Percentiles rank a stretch among this genome's conserved stretches.
Conservation (phyloP, 805 yeast species). For the Monosporozyma aerobia region DNA sequence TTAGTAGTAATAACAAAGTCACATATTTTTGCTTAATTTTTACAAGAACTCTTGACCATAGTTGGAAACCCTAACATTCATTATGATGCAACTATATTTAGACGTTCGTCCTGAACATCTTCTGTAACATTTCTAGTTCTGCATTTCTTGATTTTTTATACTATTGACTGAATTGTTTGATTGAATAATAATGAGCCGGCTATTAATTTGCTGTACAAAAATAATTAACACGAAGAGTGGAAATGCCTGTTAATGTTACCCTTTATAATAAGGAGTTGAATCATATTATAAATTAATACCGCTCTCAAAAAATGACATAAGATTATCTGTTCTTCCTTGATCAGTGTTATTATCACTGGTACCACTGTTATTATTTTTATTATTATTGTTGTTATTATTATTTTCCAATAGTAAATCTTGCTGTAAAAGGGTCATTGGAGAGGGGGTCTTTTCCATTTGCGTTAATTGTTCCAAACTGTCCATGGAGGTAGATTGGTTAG, state of each 20-base stretch:
- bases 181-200: neutral
- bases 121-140: neutral
- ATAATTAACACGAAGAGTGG: no score
- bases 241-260: no score
- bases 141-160: neutral
- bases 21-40: no score
- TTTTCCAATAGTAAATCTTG: neutral
- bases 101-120: neutral
- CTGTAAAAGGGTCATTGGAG: neutral
- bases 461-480: neutral
- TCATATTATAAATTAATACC: neutral
- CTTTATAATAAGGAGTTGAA: no score
- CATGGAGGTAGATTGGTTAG: neutral
- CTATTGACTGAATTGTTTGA: neutral
- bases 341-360: neutral
- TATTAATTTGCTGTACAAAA: no score
- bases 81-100: no score
- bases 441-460: neutral
- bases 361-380: neutral
- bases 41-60: no score
- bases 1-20: no score
- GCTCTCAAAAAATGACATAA: neutral
- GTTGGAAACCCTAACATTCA: no score
- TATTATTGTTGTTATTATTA: neutral
- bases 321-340: neutral